Base-by-base conservation (phyloP, 1,284 basidiomycete species). In the Sphagnurus paluster region DNA sequence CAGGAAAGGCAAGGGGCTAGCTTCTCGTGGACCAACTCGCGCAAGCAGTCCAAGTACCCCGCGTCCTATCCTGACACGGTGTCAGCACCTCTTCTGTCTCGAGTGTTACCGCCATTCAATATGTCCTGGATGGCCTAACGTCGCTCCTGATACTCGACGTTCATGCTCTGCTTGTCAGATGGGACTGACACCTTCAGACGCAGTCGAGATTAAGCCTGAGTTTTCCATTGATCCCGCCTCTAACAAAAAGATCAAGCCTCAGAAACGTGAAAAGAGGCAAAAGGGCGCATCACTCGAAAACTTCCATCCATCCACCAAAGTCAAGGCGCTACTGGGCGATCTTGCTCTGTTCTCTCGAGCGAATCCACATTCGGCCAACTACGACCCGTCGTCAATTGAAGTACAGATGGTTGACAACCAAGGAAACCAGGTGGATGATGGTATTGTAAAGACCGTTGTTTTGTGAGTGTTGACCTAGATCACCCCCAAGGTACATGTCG, bases 71-170 rank as follows among this genome's bases (percentile, higher is more conserved):
- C 67, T 99, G 58, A 98, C 97, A 5, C 82, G 87, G 47, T 99
- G 97, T 67, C 90, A 93, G 60, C 97, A 99, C 66, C 74, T 98
- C 24, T 95, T 91, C 66, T 98, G 94, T 61, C 60, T 85, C 6
- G 69, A 69, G 14, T 98, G 94, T 68, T 97, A 93, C 76, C 81
- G 84, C 39, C 70, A 72, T 48, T 80, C 78, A 30, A 76, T 89
- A 24, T 93, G 80, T 56, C 80, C 91, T 9, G 80, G 80, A 28
- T 97, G 89, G 85, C 88, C 92, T 2, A 80, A 85, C 50, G 76
- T 82, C 19, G 56, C 77, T 11, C 67, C 77, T 4, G 82, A 87
- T 35, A 64, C 69, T 16, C 70, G 69, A 28, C 80, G 83, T 9
- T 72, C 75, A 7, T 98, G 94, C 62, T 80, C 84, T 11, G 78